phyloP scores from a whole-genome alignment of 257 asterid species.

The Forsythia viridissima region DNA sequence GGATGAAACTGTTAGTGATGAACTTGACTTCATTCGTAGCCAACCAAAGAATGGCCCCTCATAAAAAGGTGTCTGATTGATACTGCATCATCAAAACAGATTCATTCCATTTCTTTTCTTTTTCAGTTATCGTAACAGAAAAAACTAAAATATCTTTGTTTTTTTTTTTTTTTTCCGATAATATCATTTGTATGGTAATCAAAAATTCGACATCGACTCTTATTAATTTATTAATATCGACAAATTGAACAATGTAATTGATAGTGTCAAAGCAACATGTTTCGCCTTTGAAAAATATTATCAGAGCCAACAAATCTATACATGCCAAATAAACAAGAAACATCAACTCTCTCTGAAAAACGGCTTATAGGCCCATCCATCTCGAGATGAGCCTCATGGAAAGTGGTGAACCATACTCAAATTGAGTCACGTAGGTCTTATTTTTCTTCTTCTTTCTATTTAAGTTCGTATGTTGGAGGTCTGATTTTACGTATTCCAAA shows the following conservation, averaged over 20 bases:
- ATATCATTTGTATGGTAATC: not conserved
- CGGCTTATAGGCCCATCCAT: too few relatives aligned
- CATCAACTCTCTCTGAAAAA: too few relatives aligned
- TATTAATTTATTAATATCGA: not conserved
- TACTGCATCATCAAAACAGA: conserved; percentile 5
- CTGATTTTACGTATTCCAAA: not conserved
- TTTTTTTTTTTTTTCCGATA: too few relatives aligned
- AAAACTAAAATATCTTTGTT: not conserved
- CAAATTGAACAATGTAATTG: not conserved
- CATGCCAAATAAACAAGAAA: too few relatives aligned
- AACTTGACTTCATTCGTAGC: conserved; percentile 38
- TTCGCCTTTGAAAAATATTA: too few relatives aligned
- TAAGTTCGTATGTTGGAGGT: too few relatives aligned
- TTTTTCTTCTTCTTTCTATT: too few relatives aligned
- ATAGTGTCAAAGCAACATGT: too few relatives aligned
- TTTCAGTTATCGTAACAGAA: not conserved
- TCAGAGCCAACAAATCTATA: too few relatives aligned
- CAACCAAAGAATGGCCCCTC: conserved; percentile 33
- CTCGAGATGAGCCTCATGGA: too few relatives aligned
- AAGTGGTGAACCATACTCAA: too few relatives aligned
- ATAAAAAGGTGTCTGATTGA: conserved; percentile 17
- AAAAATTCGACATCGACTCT: not conserved
- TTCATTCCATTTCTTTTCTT: not conserved
- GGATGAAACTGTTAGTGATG: conserved; percentile 17
- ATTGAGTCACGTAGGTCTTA: too few relatives aligned